A percentile compares a stretch with the other conserved stretches of the same genome.
phyloP scores from a whole-genome alignment of 164 flowering plant genomes.

The Vitis riparia region DNA sequence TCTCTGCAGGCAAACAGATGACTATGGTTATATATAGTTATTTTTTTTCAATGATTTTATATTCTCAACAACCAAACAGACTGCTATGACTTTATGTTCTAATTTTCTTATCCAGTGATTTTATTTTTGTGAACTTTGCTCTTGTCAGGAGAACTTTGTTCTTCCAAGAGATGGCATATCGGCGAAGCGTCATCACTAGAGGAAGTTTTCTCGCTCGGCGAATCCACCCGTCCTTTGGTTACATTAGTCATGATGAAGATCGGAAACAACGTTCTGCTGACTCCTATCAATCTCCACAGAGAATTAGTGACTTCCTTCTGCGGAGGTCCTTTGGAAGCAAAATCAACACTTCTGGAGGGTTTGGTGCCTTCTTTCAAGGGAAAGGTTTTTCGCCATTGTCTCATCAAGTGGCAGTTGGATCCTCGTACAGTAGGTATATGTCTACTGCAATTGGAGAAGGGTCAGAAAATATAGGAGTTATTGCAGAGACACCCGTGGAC shows the following conservation, averaged over 20 bases:
- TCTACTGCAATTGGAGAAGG: slow-evolving; percentile 57
- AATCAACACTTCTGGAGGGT: slow-evolving; percentile 20
- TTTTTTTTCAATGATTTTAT: too few species aligned
- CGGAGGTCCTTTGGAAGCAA: slow-evolving; percentile 19
- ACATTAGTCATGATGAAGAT: slow-evolving; percentile 30
- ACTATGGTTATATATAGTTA: too few species aligned
- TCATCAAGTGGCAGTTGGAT: slow-evolving; percentile 20
- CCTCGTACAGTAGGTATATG: slow-evolving; percentile 38
- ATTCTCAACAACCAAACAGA: too few species aligned
- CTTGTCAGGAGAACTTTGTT: neutral
- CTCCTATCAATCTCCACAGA: neutral
- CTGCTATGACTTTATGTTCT: too few species aligned
- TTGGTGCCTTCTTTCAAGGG: slow-evolving; percentile 25
- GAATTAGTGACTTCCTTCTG: slow-evolving; percentile 9
- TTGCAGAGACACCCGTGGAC: slow-evolving; percentile 46
- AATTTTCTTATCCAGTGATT: too few species aligned
- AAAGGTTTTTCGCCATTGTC: slow-evolving; percentile 19
- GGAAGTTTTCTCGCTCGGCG: slow-evolving; percentile 30
- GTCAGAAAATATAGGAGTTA: slow-evolving; percentile 40
- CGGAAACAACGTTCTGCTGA: neutral
- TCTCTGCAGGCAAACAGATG: too few species aligned
- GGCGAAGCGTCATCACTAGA: slow-evolving; percentile 48
- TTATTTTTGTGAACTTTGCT: too few species aligned
- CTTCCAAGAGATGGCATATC: slow-evolving; percentile 41
- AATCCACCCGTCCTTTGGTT: slow-evolving; percentile 44